Base-by-base conservation (phyloP, 805 yeast species). In the Candida montana region DNA sequence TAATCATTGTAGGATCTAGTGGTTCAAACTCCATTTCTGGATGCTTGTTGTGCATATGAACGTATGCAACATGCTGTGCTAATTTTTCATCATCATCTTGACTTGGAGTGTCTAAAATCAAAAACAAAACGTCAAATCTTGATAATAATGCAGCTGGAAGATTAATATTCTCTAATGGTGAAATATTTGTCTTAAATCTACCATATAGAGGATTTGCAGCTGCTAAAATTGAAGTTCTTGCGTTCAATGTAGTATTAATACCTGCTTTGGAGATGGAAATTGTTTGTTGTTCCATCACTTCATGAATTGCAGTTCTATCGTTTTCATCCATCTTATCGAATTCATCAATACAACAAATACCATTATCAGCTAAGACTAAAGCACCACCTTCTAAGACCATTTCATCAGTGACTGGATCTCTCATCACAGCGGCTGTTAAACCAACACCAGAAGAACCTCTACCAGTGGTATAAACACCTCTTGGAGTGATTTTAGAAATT, bases 211-310 rank as follows among this genome's bases (percentile, higher is more conserved):
- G 99, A 68, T 93, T 93, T n/a, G 99, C 99, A 24, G 99, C 99
- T 0, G 99, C 99, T 49, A 93, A 67, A 46, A 93, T 86, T 5
- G 97, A 90, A 0, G 98, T 78, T 61, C 99, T 77, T 7, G 99
- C 99, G 60, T 93, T 93, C 53, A 93, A 71, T 2, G 97, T 87
- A 9, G 99, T 93, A 48, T 93, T 86, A 53, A 93, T 93, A 52
- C 99, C 99, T 4, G 99, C 99, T 64, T 93, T 93, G 33, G 97
- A 86, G 44, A 93, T 93, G 18, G 96, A 86, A 45, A 93, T 93
- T 2, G 99, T 93, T 65, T 93, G 99, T 63, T 93, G 99, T 67
- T 93, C 99, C 99, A 93, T 93, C 27, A 93, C 99, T 71, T 91
- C 99, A 65, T 91, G 98, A 58, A 93, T 93, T 2, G 98, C 98